Evolutionary conservation across 805 yeast genomes (phyloP).

Genomic region (Saturnispora galanensis): DNA sequence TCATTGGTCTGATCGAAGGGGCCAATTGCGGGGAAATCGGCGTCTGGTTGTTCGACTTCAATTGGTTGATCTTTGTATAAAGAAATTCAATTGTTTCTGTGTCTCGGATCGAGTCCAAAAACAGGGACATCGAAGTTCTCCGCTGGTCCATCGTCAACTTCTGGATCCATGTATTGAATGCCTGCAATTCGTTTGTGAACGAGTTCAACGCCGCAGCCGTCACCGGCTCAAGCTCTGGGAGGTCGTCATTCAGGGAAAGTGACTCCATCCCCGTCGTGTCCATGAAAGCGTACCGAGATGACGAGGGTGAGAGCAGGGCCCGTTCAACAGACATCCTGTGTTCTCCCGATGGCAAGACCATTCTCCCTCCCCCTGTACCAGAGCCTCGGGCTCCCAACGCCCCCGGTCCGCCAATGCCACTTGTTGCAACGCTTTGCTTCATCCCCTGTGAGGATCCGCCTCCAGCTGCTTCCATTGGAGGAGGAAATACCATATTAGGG

Average conservation of each 20-base stretch:
- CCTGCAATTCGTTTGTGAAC: constrained; percentile 35
- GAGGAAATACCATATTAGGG: too few species aligned
- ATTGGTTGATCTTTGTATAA: neutral
- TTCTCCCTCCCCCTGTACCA: too few species aligned
- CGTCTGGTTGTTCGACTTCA: neutral
- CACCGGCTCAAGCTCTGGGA: constrained; percentile 26
- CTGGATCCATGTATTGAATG: constrained; percentile 38
- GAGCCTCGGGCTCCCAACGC: too few species aligned
- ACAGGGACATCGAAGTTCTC: constrained; percentile 37
- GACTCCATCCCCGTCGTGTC: constrained; percentile 5
- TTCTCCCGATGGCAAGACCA: too few species aligned
- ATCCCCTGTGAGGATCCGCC: too few species aligned
- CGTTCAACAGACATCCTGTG: constrained; percentile 15
- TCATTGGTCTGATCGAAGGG: constrained; percentile 25
- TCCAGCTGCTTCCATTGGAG: too few species aligned
- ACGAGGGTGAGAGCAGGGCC: constrained; percentile 35
- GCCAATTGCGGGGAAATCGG: constrained; percentile 20
- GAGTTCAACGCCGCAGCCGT: constrained; percentile 23
- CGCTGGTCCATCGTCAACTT: constrained; percentile 38
- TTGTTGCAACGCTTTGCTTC: too few species aligned
- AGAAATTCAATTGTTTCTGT: constrained; percentile 27
- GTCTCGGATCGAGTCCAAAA: constrained; percentile 35
- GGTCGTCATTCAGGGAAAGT: constrained; percentile 19
- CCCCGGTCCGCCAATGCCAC: too few species aligned
- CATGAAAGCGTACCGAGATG: constrained; percentile 28